Evolutionary conservation across 2,329 filamentous ascomycete species (phyloP), one percentile per base, ranked within the genome.

Genomic region (Daldinia sp.): DNA sequence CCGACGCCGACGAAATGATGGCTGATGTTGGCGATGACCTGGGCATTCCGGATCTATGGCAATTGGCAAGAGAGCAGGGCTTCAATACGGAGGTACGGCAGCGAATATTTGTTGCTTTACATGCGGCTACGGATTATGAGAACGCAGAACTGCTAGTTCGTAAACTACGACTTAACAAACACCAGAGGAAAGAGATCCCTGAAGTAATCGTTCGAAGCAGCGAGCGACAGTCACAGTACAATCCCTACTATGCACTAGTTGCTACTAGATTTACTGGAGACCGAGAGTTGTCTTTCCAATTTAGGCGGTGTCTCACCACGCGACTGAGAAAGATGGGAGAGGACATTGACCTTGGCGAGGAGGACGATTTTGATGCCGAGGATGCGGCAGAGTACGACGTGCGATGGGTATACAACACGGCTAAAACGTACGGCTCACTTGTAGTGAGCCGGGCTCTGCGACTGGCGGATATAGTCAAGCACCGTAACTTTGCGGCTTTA

Each of bases 21-120:
- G 53, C 51, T 3, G 53, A 64, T 27, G 75, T 73, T 11, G 76
- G 77, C 25, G 78, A 79, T 50, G 81, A 84, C 10, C 80, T 83
- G 64, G 80, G 81, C n/a, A 75, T 83, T n/a, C 84, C 90, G 1
- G 91, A 96, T 71, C 85, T 94, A 8, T 80, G 82, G 15, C 85
- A 88, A 63, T 86, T 96, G n/a, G 93, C 93, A 11, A 86, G 87
- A 59, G 86, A 91, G 45, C 90, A 96, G 68, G 89, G 92, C 17
- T 93, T 97, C 86, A 95, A 93, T 74, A 96, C 93, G 0, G 88
- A 92, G 60, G 85, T 95, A 17, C 90, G 94, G 45, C 87, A 92
- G 54, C 92, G 93, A n/a, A 96, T 99, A 62, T 99, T 99, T 76
- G 86, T 96, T 30, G 89, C 93, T 3, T 88, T 99, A 62, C 91